These are phyloP conservation scores for Pulicaria dysenterica DNA, from an alignment of 129 eudicot species.

Conservation along the genomic window DNA sequence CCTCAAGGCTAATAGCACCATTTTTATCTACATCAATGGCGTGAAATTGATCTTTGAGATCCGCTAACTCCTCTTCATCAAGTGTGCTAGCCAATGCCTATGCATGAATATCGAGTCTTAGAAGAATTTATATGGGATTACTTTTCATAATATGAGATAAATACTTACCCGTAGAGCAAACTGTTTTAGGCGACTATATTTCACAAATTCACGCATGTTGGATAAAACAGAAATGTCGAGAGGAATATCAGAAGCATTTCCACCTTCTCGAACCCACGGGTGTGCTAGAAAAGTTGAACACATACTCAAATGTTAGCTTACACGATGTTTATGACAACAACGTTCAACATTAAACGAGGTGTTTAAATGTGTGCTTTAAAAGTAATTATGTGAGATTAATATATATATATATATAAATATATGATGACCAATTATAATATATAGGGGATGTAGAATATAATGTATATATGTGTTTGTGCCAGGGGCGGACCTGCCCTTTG, in stretches of 20 bases:
- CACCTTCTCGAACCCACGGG: slow-evolving; percentile 99
- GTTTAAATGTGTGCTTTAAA: neutral
- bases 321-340: slow-evolving; percentile 1
- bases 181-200: slow-evolving; percentile 87
- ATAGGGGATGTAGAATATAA: neutral
- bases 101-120: neutral
- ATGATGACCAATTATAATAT: neutral
- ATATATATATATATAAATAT: neutral
- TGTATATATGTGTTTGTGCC: slow-evolving; percentile 4
- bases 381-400: neutral
- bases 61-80: slow-evolving; percentile 71
- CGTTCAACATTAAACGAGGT: neutral
- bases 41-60: slow-evolving; percentile 87
- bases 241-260: slow-evolving; percentile 92
- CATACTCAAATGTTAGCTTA: slow-evolving; percentile 10
- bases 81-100: slow-evolving; percentile 96
- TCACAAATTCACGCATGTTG: slow-evolving; percentile 92
- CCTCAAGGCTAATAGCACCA: slow-evolving; percentile 93
- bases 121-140: slow-evolving; percentile 2
- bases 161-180: slow-evolving; percentile 67
- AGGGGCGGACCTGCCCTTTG: too few species aligned
- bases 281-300: slow-evolving; percentile 59
- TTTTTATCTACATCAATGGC: slow-evolving; percentile 97
- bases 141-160: slow-evolving; percentile 4
- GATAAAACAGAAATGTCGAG: slow-evolving; percentile 83